Conservation (phyloP, 371 early-diverging fungal species). For the Phascolomyces articulosus region DNA sequence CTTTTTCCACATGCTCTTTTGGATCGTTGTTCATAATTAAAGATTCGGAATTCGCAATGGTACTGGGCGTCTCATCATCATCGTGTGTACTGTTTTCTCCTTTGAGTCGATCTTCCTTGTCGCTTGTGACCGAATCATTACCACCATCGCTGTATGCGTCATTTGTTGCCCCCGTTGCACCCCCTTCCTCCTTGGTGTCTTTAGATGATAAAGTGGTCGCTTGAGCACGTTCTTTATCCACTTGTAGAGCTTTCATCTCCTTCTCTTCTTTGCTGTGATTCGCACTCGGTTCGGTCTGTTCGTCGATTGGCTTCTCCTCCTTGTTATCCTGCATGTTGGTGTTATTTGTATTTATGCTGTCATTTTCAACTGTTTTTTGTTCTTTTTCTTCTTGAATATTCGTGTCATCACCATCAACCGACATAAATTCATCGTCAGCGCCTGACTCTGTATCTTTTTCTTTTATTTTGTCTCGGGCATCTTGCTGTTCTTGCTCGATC, state of each 20-base stretch:
- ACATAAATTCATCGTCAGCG: neutral
- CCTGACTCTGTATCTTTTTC: neutral
- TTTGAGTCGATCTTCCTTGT: neutral
- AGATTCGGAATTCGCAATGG: neutral
- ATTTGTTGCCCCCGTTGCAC: neutral
- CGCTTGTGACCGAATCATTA: neutral
- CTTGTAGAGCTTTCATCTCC: neutral
- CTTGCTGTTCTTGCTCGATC: neutral
- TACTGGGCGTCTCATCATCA: neutral
- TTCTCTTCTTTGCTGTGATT: neutral
- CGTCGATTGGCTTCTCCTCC: slow-evolving; percentile 3
- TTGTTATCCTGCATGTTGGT: neutral
- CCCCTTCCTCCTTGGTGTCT: neutral
- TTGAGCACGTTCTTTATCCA: neutral
- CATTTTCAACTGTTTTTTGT: neutral
- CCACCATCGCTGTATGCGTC: neutral
- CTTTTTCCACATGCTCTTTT: neutral
- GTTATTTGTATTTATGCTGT: neutral
- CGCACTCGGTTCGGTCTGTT: neutral
- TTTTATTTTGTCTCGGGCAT: neutral
- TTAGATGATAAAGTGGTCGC: neutral
- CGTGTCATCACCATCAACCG: neutral
- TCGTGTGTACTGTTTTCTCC: slow-evolving; percentile 1
- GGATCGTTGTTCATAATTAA: neutral
- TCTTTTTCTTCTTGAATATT: neutral